Evolutionary conservation across 148 eudicot genomes (phyloP).

Genomic region (Rhododendron griersonianum): DNA sequence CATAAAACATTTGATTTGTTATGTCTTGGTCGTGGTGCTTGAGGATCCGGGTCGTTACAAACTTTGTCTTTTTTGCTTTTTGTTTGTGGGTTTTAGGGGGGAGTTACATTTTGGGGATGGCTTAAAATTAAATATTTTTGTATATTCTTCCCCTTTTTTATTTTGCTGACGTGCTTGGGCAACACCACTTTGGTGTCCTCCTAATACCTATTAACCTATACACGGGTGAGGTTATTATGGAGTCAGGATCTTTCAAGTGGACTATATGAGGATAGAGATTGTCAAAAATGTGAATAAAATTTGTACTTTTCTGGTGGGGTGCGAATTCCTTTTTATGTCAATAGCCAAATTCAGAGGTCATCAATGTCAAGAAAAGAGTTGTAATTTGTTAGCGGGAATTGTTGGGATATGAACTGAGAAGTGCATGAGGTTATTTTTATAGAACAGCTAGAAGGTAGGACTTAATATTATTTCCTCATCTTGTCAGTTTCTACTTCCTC

Average conservation of each 20-base stretch:
- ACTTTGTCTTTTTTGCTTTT: no score
- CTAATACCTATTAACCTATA: background rate
- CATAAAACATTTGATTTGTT: no score
- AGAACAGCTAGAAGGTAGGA: background rate
- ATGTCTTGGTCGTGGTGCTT: no score
- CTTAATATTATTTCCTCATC: background rate
- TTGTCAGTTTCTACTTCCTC: background rate
- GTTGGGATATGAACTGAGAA: background rate
- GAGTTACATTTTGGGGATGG: no score
- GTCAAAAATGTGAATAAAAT: background rate
- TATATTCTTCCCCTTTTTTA: background rate
- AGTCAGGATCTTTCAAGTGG: background rate
- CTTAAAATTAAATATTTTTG: no score
- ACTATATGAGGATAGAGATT: background rate
- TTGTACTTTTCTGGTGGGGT: background rate
- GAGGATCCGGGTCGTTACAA: no score
- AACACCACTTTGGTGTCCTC: background rate
- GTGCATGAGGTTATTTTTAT: background rate
- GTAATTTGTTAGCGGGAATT: background rate
- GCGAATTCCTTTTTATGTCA: background rate
- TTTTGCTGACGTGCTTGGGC: background rate
- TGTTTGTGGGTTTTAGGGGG: no score
- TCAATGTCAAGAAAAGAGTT: no score
- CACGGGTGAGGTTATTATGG: background rate
- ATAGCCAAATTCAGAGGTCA: background rate